Conservation (phyloP, 2,329 filamentous ascomycete genomes). For the Fonsecaea pugnacius region DNA sequence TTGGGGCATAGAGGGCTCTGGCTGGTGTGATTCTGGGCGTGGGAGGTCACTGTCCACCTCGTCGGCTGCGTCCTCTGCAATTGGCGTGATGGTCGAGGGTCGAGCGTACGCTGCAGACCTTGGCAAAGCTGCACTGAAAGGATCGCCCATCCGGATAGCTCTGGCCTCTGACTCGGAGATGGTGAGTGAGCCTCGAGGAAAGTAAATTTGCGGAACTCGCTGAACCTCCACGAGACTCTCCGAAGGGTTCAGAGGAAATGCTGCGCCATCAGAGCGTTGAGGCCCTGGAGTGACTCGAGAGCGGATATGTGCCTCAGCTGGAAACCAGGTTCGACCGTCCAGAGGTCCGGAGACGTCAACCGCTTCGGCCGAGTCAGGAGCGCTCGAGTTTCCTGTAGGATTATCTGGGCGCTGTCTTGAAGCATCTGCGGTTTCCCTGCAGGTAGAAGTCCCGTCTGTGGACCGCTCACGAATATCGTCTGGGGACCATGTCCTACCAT, state of each 20-base stretch:
- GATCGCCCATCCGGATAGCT: constrained; percentile 5
- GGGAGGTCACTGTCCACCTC: constrained; percentile 3
- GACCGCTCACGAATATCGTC: constrained; percentile 38
- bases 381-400: not conserved
- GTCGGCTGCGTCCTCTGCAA: constrained; percentile 13
- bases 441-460: constrained; percentile 11
- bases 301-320: constrained; percentile 42
- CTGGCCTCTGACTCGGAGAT: constrained; percentile 25
- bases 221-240: not conserved
- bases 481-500: constrained; percentile 61
- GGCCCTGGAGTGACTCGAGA: not conserved
- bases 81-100: constrained; percentile 16
- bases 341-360: constrained; percentile 65
- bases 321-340: constrained; percentile 60
- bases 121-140: constrained; percentile 7
- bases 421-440: not conserved
- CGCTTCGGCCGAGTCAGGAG: constrained; percentile 41
- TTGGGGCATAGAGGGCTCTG: not conserved
- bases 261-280: constrained; percentile 9
- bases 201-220: constrained; percentile 13
- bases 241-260: constrained; percentile 2
- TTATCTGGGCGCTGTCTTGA: not conserved
- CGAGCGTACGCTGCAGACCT: constrained; percentile 10
- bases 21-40: not conserved
- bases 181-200: constrained; percentile 26